Conservation (phyloP, 2,329 filamentous ascomycete species). For the Bretziella fagacearum region DNA sequence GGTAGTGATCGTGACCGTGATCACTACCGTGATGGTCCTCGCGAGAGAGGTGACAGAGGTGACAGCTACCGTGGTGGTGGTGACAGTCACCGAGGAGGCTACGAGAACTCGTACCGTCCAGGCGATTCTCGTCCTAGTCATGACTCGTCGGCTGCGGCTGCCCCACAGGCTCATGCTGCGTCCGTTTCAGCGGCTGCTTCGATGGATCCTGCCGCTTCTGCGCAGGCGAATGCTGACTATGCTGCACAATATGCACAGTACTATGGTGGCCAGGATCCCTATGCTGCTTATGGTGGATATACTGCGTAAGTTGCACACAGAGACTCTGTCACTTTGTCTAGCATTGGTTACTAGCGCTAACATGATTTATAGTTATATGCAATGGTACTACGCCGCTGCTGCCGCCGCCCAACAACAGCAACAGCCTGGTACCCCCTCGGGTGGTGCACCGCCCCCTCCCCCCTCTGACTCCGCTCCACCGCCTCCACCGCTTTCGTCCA, state of each 20-base stretch:
- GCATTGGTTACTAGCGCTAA: no score
- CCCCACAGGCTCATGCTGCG: conserved; percentile 24
- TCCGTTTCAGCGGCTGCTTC: conserved; percentile 17
- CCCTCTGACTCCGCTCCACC: conserved; percentile 39
- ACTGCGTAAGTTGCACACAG: conserved; percentile 39
- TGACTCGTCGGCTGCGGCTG: conserved; percentile 13
- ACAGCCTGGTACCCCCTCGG: conserved; percentile 27
- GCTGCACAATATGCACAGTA: conserved; percentile 72
- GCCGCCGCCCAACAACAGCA: conserved; percentile 33
- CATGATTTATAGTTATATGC: conserved; percentile 41
- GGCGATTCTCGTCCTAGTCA: conserved; percentile 12
- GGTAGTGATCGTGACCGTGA: conserved; percentile 20
- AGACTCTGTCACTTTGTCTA: not conserved
- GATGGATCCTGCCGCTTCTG: conserved; percentile 9
- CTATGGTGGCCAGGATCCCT: conserved; percentile 60
- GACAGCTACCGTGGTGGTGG: conserved; percentile 19
- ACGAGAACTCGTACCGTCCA: conserved; percentile 14
- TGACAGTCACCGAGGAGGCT: conserved; percentile 20
- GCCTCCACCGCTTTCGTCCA: conserved; percentile 23
- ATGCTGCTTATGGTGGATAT: conserved; percentile 82
- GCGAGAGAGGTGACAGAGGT: conserved; percentile 17
- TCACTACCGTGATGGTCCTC: conserved; percentile 17
- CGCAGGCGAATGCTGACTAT: conserved; percentile 37
- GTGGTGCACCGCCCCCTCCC: conserved; percentile 47
- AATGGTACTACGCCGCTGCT: conserved; percentile 42